Base-by-base conservation (phyloP, 805 yeast species). In the Monosporozyma yasuniensis region DNA sequence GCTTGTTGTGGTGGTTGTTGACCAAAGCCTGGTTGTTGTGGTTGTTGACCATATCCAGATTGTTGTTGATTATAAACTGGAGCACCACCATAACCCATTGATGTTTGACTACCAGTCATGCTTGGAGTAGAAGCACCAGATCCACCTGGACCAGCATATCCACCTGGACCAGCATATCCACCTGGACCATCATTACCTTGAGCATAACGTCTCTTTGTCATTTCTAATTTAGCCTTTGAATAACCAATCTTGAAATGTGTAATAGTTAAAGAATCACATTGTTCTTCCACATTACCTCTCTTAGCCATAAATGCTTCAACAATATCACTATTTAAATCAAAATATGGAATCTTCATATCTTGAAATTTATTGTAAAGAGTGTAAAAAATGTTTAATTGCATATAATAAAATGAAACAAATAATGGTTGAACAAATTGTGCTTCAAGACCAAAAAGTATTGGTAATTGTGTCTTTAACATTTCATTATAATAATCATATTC, bases 371-470 rank as follows among this genome's bases (percentile, higher is more conserved):
- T 84, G 73, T 87, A 90, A 54, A 93, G 74, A 1, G 96, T 89
- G 76, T 93, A 93, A 69, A 90, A 93, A 51, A 93, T 88, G 72
- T 93, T 93, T 73, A 93, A 78, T 73, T 93, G 99, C 98, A 93
- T 93, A 75, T 81, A 93, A 71, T 93, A 93, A 68, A 93, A 83
- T 49, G 95, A 84, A 60, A 91, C 93, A 71, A 93, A 93, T 60
- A 93, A 74, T 18, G 99, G 99, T 63, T 82, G 84, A 64, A 93
- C 90, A 65, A 93, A 88, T 61, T 89, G 93, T 4, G 89, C 86
- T 68, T 93, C 96, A 69, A 93, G 74, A 60, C 79, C 80, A 69
- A 93, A 93, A 64, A 93, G 73, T 42, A 85, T 71, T 21, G 99
- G 99, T 53, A 93, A 74, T 68, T 93, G 98, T 37, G 76, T 79